These are phyloP conservation scores for Trichoderma polysporum DNA, from an alignment of 2,329 filamentous ascomycete species.

Conservation along the genomic window DNA sequence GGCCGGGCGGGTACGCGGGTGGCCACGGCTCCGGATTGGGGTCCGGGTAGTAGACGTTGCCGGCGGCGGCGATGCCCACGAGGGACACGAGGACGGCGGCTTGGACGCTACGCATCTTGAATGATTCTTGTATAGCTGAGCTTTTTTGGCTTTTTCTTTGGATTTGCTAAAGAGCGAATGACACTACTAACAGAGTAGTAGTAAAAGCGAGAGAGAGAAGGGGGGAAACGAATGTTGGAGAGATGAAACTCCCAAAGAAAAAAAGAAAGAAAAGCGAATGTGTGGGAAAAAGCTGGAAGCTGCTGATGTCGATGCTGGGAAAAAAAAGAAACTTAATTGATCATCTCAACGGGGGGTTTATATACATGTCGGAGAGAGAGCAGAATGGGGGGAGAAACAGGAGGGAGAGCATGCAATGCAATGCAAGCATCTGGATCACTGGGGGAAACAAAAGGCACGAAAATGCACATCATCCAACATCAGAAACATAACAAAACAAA, in stretches of 20 bases:
- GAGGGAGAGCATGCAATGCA: too few species aligned
- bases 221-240: neutral
- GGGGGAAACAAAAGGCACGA: neutral
- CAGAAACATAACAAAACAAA: conserved; percentile 12
- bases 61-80: conserved; percentile 26
- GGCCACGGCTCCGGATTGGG: neutral
- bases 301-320: neutral
- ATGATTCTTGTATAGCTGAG: neutral
- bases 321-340: neutral
- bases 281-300: neutral
- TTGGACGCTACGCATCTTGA: conserved; percentile 25
- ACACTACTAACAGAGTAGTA: neutral
- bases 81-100: conserved; percentile 33
- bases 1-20: neutral
- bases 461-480: neutral
- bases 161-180: conserved; percentile 3
- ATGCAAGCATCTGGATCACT: neutral
- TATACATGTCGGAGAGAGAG: too few species aligned
- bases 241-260: neutral
- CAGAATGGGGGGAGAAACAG: neutral
- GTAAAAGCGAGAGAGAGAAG: neutral
- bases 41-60: neutral
- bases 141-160: neutral
- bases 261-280: conserved; percentile 8
- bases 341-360: neutral